Conservation (phyloP, 345 rosid genomes). For the Arabidopsis arenosa region DNA sequence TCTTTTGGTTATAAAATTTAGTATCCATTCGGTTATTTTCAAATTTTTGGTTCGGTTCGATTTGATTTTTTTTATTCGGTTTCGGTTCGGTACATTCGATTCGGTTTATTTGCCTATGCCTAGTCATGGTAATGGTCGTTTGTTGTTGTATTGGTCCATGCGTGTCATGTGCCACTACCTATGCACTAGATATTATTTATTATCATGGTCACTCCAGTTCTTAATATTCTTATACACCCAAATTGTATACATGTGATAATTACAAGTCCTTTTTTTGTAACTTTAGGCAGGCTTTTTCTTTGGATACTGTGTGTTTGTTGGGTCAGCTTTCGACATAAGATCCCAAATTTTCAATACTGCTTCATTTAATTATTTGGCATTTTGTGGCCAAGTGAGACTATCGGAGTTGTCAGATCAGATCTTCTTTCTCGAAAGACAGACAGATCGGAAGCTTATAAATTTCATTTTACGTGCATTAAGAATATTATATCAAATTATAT, state of each 20-base stretch:
- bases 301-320: background rate
- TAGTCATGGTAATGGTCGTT: slow-evolving; percentile 3
- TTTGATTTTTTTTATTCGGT: no score
- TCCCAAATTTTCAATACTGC: background rate
- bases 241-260: slow-evolving; percentile 8
- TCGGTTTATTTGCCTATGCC: no score
- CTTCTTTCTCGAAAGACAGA: background rate
- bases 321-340: slow-evolving; percentile 18
- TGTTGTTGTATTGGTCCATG: slow-evolving; percentile 15
- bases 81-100: no score
- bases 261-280: slow-evolving; percentile 10
- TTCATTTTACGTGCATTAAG: background rate
- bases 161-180: slow-evolving; percentile 9
- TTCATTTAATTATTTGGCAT: background rate
- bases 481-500: background rate
- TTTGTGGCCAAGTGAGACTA: slow-evolving; percentile 2
- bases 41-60: no score
- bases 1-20: no score
- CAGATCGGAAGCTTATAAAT: background rate
- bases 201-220: slow-evolving; percentile 11
- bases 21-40: no score
- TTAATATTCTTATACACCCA: background rate
- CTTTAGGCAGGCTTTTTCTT: slow-evolving; percentile 5
- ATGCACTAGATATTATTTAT: background rate
- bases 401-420: background rate